A percentile compares a stretch with the other conserved stretches of the same genome.
These are phyloP conservation scores for Aspergillus ellipticus DNA, from an alignment of 495 filamentous ascomycete species.

Conservation along the genomic window DNA sequence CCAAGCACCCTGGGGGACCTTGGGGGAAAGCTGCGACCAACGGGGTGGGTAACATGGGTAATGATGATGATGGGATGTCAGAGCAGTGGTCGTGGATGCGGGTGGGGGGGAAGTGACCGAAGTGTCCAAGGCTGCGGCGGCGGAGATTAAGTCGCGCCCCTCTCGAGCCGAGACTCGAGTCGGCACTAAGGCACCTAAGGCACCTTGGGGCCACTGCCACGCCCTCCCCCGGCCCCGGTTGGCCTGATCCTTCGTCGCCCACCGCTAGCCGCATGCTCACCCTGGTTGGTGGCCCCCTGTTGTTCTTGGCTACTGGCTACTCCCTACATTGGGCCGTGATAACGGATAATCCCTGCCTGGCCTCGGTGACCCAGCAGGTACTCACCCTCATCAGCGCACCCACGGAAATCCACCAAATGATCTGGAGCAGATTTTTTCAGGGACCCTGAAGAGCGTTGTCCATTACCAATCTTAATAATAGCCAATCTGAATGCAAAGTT, in stretches of 20 bases:
- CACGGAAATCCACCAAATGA: not conserved
- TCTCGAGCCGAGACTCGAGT: not conserved
- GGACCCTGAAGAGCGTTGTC: too few species aligned
- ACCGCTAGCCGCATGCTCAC: not conserved
- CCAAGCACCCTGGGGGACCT: not conserved
- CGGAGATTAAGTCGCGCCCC: not conserved
- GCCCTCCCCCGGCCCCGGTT: not conserved
- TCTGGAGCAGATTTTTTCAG: too few species aligned
- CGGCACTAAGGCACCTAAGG: not conserved
- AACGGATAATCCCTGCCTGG: not conserved
- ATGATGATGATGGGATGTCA: not conserved
- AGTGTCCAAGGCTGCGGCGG: too few species aligned
- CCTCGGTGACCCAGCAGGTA: not conserved
- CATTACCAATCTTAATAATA: too few species aligned
- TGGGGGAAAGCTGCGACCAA: not conserved
- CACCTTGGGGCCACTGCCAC: not conserved
- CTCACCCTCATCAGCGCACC: not conserved
- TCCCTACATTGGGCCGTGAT: not conserved
- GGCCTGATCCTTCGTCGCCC: not conserved
- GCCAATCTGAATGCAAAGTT: too few species aligned
- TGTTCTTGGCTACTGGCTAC: not conserved
- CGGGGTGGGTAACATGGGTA: not conserved
- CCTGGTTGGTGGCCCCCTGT: too few species aligned
- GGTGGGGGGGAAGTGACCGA: not conserved
- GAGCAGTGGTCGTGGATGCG: not conserved